A percentile compares a stretch with the other conserved stretches of the same genome.
These are phyloP conservation scores for Sophora flavescens DNA, from an alignment of 306 rosid species.

Conservation along the genomic window DNA sequence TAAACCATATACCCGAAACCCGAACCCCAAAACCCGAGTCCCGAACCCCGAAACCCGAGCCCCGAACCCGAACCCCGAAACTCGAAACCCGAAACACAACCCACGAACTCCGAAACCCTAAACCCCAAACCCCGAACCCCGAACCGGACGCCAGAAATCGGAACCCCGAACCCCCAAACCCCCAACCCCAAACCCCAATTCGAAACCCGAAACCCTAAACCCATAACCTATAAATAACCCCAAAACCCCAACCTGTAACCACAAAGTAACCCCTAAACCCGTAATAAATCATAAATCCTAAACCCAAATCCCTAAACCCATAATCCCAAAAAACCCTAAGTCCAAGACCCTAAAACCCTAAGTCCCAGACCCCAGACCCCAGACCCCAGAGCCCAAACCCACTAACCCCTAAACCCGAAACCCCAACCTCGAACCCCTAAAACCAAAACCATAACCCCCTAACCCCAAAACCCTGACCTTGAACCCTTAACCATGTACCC, in stretches of 20 bases:
- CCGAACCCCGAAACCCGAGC: too few relatives aligned
- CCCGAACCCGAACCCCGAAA: too few relatives aligned
- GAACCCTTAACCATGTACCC: conserved; percentile 10
- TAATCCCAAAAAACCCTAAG: conserved; percentile 13
- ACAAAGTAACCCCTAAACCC: not conserved
- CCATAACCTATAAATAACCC: too few relatives aligned
- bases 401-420: not conserved
- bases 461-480: too few relatives aligned
- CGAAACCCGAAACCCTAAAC: conserved; percentile 29
- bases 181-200: conserved; percentile 17
- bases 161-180: conserved; percentile 6
- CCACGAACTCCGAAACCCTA: too few relatives aligned
- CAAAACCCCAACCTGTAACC: not conserved
- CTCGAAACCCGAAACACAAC: too few relatives aligned
- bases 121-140: too few relatives aligned
- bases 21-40: too few relatives aligned
- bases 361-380: not conserved
- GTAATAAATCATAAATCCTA: conserved; percentile 12
- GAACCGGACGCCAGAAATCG: conserved; percentile 28
- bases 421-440: conserved; percentile 40
- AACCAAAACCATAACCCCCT: conserved; percentile 23
- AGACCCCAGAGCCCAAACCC: conserved; percentile 6
- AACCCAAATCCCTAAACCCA: conserved; percentile 15
- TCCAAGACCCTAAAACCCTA: conserved; percentile 29
- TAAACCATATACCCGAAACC: too few relatives aligned